Conservation (phyloP, 495 filamentous ascomycete genomes). For the Penicillium paxilli region DNA sequence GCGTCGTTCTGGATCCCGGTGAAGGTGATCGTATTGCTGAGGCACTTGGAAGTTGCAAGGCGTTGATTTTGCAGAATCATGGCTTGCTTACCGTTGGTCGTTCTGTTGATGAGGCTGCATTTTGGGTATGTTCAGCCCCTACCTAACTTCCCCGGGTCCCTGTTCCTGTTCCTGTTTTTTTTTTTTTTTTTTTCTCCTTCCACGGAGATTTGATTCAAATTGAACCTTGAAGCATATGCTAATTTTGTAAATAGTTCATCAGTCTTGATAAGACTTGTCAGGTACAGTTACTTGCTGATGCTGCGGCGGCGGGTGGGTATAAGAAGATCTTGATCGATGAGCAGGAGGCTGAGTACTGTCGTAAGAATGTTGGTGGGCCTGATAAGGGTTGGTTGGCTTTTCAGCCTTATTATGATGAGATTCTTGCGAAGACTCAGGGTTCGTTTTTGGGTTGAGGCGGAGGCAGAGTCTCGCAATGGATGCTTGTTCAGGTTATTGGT, state of each 20-base stretch:
- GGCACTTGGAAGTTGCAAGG: conserved; percentile 56
- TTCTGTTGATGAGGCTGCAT: conserved; percentile 57
- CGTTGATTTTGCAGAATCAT: conserved; percentile 57
- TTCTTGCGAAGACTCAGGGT: conserved; percentile 10
- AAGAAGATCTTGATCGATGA: conserved; percentile 46
- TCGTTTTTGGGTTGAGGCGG: background rate
- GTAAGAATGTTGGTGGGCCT: conserved; percentile 5
- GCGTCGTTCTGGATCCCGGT: conserved; percentile 53
- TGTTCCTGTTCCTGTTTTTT: no score
- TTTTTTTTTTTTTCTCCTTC: no score
- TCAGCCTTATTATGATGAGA: conserved; percentile 16
- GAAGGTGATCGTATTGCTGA: conserved; percentile 54
- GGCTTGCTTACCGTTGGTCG: conserved; percentile 56
- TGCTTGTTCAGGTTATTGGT: no score
- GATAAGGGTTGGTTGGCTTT: conserved; percentile 17
- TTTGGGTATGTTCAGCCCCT: conserved; percentile 24
- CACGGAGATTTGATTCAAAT: no score
- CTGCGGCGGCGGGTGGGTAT: conserved; percentile 44
- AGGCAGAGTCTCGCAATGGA: no score
- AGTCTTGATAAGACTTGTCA: conserved; percentile 59
- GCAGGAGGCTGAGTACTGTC: conserved; percentile 4
- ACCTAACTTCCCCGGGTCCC: no score
- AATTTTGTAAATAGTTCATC: conserved; percentile 40
- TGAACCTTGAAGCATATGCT: background rate
- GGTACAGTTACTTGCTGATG: conserved; percentile 57